phyloP scores from a whole-genome alignment of 2,329 filamentous ascomycete genomes.

The Ophiosphaerella herpotricha region DNA sequence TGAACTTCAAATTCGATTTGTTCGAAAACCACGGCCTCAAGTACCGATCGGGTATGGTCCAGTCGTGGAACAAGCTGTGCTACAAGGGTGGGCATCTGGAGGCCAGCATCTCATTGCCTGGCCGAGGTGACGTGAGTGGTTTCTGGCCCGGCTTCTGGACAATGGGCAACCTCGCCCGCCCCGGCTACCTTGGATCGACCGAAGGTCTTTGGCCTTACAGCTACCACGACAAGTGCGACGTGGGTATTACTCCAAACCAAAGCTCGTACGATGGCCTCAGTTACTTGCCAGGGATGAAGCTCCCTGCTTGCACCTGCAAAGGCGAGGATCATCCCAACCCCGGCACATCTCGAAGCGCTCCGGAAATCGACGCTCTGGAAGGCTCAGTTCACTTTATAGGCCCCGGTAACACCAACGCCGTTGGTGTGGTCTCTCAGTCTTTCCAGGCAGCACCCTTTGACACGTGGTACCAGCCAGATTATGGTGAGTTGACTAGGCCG shows the following conservation, averaged over 20 bases:
- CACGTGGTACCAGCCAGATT: slow-evolving; percentile 68
- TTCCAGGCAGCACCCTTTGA: slow-evolving; percentile 73
- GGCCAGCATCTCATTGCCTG: slow-evolving; percentile 71
- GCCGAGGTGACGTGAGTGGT: slow-evolving; percentile 67
- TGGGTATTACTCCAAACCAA: slow-evolving; percentile 73
- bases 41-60: slow-evolving; percentile 74
- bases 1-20: slow-evolving; percentile 68
- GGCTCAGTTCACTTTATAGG: slow-evolving; percentile 63
- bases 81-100: slow-evolving; percentile 74
- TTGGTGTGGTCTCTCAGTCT: slow-evolving; percentile 69
- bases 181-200: slow-evolving; percentile 70
- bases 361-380: slow-evolving; percentile 75
- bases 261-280: slow-evolving; percentile 69
- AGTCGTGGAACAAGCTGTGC: slow-evolving; percentile 75
- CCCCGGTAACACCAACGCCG: slow-evolving; percentile 53
- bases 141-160: slow-evolving; percentile 80
- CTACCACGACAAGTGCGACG: slow-evolving; percentile 70
- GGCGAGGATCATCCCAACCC: slow-evolving; percentile 68
- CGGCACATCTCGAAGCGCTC: slow-evolving; percentile 67
- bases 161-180: slow-evolving; percentile 73
- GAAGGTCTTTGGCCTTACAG: slow-evolving; percentile 77
- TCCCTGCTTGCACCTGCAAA: slow-evolving; percentile 70
- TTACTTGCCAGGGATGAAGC: slow-evolving; percentile 70
- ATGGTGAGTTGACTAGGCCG: slow-evolving; percentile 32
- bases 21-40: slow-evolving; percentile 68